phyloP scores from a whole-genome alignment of 1,284 basidiomycete genomes.

The Tilletia horrida region DNA sequence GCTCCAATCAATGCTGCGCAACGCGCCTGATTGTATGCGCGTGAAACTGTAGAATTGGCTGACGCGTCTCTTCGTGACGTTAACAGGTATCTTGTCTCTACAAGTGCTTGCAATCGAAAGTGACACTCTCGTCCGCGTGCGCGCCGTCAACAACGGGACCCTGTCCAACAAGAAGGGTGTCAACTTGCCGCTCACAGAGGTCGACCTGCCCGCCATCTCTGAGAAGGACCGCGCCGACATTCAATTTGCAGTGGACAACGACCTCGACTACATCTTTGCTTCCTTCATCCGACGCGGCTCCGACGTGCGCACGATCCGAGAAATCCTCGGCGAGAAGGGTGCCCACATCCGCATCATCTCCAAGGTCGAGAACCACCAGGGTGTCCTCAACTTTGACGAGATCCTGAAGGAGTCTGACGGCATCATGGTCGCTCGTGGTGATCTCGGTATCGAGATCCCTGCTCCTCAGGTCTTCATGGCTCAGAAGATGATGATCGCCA shows the following conservation, averaged over 20 bases:
- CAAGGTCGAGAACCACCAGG: slow-evolving; percentile 56
- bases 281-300: slow-evolving; percentile 53
- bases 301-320: slow-evolving; percentile 51
- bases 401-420: slow-evolving; percentile 54
- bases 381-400: slow-evolving; percentile 55
- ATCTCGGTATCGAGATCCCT: slow-evolving; percentile 61
- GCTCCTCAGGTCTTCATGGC: slow-evolving; percentile 58
- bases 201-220: slow-evolving; percentile 95
- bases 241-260: slow-evolving; percentile 91
- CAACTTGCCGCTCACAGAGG: slow-evolving; percentile 95
- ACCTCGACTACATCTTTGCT: slow-evolving; percentile 79
- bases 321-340: slow-evolving; percentile 53
- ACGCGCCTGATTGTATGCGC: too few species aligned
- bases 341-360: slow-evolving; percentile 55
- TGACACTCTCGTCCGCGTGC: slow-evolving; percentile 62
- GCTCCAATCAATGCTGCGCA: background rate
- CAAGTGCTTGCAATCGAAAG: slow-evolving; percentile 73
- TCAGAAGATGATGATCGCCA: slow-evolving; percentile 56
- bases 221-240: slow-evolving; percentile 89
- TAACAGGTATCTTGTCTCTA: slow-evolving; percentile 83
- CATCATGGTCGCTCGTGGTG: slow-evolving; percentile 55
- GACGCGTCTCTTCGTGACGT: slow-evolving; percentile 13
- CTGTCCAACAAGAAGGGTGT: slow-evolving; percentile 98
- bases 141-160: slow-evolving; percentile 85
- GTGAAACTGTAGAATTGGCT: background rate